Evolutionary conservation across 2,329 filamentous ascomycete genomes (phyloP).

Genomic region (Xylaria sp.): DNA sequence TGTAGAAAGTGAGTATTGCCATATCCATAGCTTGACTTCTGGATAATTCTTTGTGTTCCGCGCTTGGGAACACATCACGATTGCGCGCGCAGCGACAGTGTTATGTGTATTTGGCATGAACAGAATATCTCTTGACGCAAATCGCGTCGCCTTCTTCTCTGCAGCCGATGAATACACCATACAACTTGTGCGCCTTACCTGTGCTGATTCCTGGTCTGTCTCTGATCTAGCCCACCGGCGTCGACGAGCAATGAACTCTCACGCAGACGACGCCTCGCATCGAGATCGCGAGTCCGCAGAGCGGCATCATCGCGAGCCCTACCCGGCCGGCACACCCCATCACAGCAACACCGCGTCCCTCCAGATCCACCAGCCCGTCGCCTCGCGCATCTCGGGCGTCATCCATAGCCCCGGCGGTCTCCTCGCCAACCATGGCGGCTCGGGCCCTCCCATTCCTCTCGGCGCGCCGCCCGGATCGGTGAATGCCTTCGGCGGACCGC

Average conservation of each 20-base stretch:
- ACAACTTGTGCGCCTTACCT: constrained; percentile 8
- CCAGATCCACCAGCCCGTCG: constrained; percentile 93
- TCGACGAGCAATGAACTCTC: constrained; percentile 49
- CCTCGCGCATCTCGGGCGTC: constrained; percentile 79
- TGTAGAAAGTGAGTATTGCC: constrained; percentile 42
- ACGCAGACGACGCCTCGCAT: constrained; percentile 60
- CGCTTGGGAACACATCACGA: constrained; percentile 20
- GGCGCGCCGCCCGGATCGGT: constrained; percentile 64
- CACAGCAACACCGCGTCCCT: constrained; percentile 90
- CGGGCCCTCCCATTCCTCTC: constrained; percentile 63
- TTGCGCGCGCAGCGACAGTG: constrained; percentile 17
- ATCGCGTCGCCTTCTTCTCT: constrained; percentile 10
- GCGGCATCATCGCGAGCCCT: constrained; percentile 70
- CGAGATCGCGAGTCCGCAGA: constrained; percentile 75
- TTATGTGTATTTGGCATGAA: constrained; percentile 4
- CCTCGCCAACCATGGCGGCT: constrained; percentile 76
- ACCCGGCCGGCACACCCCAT: constrained; percentile 73
- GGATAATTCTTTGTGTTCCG: constrained; percentile 28
- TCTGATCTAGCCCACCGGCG: constrained; percentile 33
- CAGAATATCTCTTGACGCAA: not conserved
- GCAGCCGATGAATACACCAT: constrained; percentile 20
- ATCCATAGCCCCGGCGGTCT: constrained; percentile 94
- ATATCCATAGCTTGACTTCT: constrained; percentile 22
- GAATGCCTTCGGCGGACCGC: constrained; percentile 63
- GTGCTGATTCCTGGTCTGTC: constrained; percentile 29